A percentile compares a stretch with the other conserved stretches of the same genome.
Conservation (phyloP, 805 yeast genomes). For the Lipomyces mesembrius region DNA sequence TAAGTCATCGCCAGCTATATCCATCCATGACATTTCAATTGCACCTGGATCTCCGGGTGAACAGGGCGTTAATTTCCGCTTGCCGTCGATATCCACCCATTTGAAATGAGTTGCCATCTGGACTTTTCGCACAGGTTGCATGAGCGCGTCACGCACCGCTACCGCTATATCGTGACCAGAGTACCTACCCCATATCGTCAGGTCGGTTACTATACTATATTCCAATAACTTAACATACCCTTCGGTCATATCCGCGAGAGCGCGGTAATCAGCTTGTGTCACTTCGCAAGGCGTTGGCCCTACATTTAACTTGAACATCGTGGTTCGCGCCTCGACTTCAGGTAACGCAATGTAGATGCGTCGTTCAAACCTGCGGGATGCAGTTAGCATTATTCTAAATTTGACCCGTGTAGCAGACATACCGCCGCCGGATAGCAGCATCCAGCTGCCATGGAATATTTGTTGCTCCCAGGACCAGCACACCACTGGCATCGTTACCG, state of each 20-base stretch:
- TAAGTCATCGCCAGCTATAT: conserved; percentile 83
- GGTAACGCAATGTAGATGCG: conserved; percentile 95
- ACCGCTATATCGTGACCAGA: conserved; percentile 98
- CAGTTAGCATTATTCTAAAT: conserved; percentile 6
- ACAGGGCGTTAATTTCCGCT: conserved; percentile 76
- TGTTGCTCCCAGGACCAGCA: conserved; percentile 93
- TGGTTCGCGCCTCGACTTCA: conserved; percentile 86
- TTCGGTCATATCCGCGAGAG: conserved; percentile 89
- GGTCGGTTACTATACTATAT: background rate
- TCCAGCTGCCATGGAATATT: conserved; percentile 99
- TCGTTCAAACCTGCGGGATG: conserved; percentile 64
- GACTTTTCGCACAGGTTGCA: conserved; percentile 96
- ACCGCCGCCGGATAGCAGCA: conserved; percentile 92
- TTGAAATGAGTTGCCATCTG: conserved; percentile 96
- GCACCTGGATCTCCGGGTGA: conserved; percentile 96
- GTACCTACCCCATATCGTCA: conserved; percentile 48
- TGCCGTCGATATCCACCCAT: conserved; percentile 50
- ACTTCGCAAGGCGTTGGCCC: conserved; percentile 87
- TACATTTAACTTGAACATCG: conserved; percentile 92
- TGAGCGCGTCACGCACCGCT: conserved; percentile 93
- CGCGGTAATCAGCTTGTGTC: conserved; percentile 69
- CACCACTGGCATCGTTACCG: conserved; percentile 91
- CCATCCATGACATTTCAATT: conserved; percentile 90
- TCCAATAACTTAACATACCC: conserved; percentile 52
- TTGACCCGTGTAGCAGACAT: background rate